Evolutionary conservation across 805 yeast genomes (phyloP).

Genomic region (Starmerella roubikii): DNA sequence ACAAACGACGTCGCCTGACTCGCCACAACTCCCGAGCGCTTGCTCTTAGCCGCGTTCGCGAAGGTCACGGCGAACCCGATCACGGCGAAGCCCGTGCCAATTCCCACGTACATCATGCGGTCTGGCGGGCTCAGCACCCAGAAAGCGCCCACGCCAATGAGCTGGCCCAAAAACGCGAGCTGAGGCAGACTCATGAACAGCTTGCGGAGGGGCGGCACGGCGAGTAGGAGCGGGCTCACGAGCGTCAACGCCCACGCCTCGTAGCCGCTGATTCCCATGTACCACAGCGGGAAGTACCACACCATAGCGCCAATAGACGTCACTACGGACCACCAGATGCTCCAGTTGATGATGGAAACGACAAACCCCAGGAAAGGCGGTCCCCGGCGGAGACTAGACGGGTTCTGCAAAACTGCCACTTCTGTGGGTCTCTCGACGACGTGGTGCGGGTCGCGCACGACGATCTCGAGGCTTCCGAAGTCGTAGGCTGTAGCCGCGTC

Average conservation of each 20-base stretch:
- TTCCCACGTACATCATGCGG: constrained; percentile 50
- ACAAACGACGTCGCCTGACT: constrained; percentile 42
- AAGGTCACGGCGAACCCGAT: constrained; percentile 47
- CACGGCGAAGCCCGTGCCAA: constrained; percentile 52
- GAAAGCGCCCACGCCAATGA: constrained; percentile 67
- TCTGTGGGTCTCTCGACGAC: constrained; percentile 15
- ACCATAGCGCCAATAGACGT: constrained; percentile 75
- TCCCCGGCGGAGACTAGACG: constrained; percentile 18
- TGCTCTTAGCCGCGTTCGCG: constrained; percentile 25
- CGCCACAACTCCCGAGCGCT: constrained; percentile 20
- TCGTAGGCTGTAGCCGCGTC: constrained; percentile 70
- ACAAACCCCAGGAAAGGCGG: constrained; percentile 24
- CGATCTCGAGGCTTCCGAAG: constrained; percentile 47
- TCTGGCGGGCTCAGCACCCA: constrained; percentile 51
- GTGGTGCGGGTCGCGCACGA: constrained; percentile 24
- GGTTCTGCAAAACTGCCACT: constrained; percentile 12
- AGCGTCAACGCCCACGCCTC: constrained; percentile 40
- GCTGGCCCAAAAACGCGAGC: constrained; percentile 39
- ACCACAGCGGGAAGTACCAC: constrained; percentile 97
- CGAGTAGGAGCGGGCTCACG: constrained; percentile 38
- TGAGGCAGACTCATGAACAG: constrained; percentile 36
- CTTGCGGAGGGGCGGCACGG: constrained; percentile 32
- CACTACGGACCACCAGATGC: constrained; percentile 70
- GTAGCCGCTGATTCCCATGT: constrained; percentile 93
- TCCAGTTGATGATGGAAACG: constrained; percentile 41